Evolutionary conservation across 805 yeast species (phyloP), one percentile per base, ranked within the genome.

Genomic region (Hanseniaspora nectarophila): DNA sequence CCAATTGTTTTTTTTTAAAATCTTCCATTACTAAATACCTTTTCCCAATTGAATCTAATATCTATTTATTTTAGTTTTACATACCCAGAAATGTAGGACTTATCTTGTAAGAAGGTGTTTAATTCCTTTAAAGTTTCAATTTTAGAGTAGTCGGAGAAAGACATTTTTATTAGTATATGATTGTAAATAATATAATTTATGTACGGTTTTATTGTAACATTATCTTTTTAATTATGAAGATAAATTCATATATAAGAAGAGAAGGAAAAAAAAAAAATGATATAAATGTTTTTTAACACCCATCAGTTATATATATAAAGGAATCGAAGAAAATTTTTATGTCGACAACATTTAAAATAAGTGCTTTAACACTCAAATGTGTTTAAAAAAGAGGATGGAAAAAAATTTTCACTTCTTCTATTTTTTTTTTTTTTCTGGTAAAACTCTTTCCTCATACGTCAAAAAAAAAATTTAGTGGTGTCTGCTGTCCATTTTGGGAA

Each of bases 41-140:
- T 26, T 8, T 26, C 5, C 8, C 5, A 26, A 31, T 31, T 20
- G n/a, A 8, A 24, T 21, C 42, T 39, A n/a, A n/a, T n/a, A n/a
- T n/a, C n/a, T n/a, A n/a, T 26, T 39, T 39, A 5, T 24, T 39
- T 34, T 16, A 13, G 31, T 34, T 16, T 15, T 49, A 85, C 95
- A 72, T 83, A 86, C 95, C 96, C 96, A 72, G 85, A 89, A 64
- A 89, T 70, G 86, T 88, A 89, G 62, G 95, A 85, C 80, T 87
- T 85, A 75, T 84, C 90, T 71, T 84, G 87, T 72, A 89, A 81
- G 78, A 77, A 79, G 63, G 77, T 77, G 85, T 89, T 81, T 70
- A 89, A 81, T 69, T 85, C 69, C 63, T 77, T 67, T 64, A 82
- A 70, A 64, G 85, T 73, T 70, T 82, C 88, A 65, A 78, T 75